Evolutionary conservation across 257 asterid species (phyloP).

Genomic region (Knoxia roxburghii): DNA sequence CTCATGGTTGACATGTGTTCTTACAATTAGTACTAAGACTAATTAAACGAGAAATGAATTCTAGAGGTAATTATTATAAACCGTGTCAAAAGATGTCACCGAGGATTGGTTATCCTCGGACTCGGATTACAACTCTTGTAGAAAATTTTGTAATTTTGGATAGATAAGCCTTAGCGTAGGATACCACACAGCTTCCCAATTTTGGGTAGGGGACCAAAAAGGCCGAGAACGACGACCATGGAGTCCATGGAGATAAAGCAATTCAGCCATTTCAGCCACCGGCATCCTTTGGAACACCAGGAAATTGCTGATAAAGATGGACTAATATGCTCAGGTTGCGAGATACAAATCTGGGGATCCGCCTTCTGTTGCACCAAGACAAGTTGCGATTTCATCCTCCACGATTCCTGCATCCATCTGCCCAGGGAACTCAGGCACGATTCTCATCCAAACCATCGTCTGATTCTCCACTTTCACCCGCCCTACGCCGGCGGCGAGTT

Average conservation of each 20-base stretch:
- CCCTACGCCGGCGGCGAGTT: constrained; percentile 22
- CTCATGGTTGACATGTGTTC: too few relatives aligned
- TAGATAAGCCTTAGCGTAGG: too few relatives aligned
- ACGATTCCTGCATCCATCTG: constrained; percentile 31
- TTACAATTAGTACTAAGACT: too few relatives aligned
- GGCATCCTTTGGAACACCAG: constrained; percentile 24
- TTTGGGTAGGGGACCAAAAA: too few relatives aligned
- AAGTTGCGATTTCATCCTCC: constrained; percentile 37
- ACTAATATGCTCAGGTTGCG: constrained; percentile 35
- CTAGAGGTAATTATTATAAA: too few relatives aligned
- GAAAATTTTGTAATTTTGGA: too few relatives aligned
- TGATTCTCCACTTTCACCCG: constrained; percentile 25
- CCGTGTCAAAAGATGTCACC: too few relatives aligned
- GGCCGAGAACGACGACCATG: background rate
- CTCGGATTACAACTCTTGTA: too few relatives aligned
- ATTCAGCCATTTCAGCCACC: constrained; percentile 26
- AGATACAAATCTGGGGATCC: constrained; percentile 14
- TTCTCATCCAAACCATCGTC: constrained; percentile 32
- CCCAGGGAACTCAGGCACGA: constrained; percentile 25
- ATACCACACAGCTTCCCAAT: too few relatives aligned
- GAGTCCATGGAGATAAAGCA: constrained; percentile 1
- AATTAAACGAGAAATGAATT: too few relatives aligned
- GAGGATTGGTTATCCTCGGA: too few relatives aligned
- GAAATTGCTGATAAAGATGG: constrained; percentile 13
- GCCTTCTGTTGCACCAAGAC: constrained; percentile 31